Conservation (phyloP, 768 basidiomycete species). For the Kwoniella dejecticola region DNA sequence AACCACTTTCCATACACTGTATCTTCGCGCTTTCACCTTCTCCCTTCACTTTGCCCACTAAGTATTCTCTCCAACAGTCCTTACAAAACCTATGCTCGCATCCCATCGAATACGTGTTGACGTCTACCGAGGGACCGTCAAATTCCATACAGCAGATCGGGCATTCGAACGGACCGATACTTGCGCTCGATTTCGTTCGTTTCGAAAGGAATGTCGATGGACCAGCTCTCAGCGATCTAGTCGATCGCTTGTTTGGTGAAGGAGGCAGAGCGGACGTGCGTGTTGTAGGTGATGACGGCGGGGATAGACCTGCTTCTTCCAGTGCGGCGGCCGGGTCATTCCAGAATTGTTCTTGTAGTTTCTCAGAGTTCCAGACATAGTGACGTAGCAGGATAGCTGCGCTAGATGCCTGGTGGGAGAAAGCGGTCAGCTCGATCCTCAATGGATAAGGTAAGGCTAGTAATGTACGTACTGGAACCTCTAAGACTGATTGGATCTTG, state of each 20-base stretch:
- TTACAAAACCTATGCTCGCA: conserved; percentile 86
- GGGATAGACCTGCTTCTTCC: conserved; percentile 69
- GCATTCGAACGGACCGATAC: conserved; percentile 71
- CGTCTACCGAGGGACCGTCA: conserved; percentile 62
- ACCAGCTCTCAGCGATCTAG: conserved; percentile 37
- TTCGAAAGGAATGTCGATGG: conserved; percentile 34
- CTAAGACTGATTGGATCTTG: conserved; percentile 83
- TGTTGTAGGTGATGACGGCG: conserved; percentile 57
- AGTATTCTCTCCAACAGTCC: conserved; percentile 80
- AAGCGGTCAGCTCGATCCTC: conserved; percentile 2
- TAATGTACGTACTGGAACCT: conserved; percentile 72
- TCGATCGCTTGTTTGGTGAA: conserved; percentile 41
- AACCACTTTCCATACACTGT: conserved; percentile 59
- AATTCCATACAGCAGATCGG: conserved; percentile 76
- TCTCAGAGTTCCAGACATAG: conserved; percentile 93
- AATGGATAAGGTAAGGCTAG: not conserved
- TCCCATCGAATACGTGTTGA: conserved; percentile 68
- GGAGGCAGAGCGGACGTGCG: conserved; percentile 56
- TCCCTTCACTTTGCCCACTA: conserved; percentile 75
- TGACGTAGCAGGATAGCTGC: conserved; percentile 79
- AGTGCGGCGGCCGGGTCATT: conserved; percentile 76
- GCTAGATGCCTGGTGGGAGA: conserved; percentile 59
- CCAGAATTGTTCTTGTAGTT: conserved; percentile 95
- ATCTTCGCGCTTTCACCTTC: conserved; percentile 58
- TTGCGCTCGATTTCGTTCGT: conserved; percentile 16